These are phyloP conservation scores for Glycine latifolia DNA, from an alignment of 306 rosid genomes.

Conservation along the genomic window DNA sequence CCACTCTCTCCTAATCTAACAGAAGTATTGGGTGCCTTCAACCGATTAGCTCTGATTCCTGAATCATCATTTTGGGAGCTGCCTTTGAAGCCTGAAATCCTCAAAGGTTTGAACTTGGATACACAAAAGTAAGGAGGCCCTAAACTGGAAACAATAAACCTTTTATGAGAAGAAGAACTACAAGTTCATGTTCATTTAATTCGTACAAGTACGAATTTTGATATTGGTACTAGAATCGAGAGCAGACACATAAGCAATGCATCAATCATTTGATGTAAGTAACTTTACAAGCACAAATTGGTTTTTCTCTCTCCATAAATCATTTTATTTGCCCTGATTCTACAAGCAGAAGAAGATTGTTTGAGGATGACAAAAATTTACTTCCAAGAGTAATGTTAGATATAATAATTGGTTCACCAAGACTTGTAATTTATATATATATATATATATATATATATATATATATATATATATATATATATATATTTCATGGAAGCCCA, in stretches of 20 bases:
- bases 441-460: no score
- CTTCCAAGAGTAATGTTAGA: constrained; percentile 9
- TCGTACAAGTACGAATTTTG: background rate
- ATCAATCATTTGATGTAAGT: constrained; percentile 30
- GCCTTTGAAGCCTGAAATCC: constrained; percentile 84
- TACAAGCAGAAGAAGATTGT: constrained; percentile 18
- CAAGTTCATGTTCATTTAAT: constrained; percentile 31
- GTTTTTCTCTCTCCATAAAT: constrained; percentile 19
- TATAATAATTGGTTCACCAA: constrained; percentile 6
- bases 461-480: no score
- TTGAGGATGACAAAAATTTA: background rate
- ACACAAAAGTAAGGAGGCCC: constrained; percentile 71
- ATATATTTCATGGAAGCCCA: constrained; percentile 10
- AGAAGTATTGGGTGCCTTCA: constrained; percentile 71
- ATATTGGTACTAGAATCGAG: constrained; percentile 33
- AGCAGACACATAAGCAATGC: background rate
- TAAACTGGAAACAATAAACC: constrained; percentile 75
- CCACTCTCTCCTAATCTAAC: constrained; percentile 74
- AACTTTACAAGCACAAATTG: constrained; percentile 11
- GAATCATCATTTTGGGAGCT: constrained; percentile 63
- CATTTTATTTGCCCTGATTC: constrained; percentile 9
- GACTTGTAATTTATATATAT: background rate
- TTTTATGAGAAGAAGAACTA: constrained; percentile 44
- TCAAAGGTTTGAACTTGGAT: constrained; percentile 65
- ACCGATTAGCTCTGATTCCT: constrained; percentile 63